Evolutionary conservation across 441 rosid species (phyloP), one percentile per base, ranked within the genome.

Genomic region (Jatropha podagrica): DNA sequence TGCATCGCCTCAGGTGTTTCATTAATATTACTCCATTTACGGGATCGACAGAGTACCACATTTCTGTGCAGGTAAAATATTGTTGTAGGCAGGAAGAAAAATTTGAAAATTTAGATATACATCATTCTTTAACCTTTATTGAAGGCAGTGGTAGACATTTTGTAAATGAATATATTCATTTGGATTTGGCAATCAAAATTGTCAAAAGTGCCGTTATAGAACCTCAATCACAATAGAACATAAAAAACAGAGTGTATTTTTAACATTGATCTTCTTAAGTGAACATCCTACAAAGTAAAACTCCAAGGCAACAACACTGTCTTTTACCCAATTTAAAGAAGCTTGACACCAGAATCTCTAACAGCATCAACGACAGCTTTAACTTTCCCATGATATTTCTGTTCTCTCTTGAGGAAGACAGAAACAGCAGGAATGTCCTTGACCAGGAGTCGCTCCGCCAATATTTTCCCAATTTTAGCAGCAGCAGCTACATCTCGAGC

Each of bases 1-100:
- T 79, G 97, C 99, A 32, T 87, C 96, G 72, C 90, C 97, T 71
- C 99, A 91, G 76, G 99, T 96, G 79, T 96, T 96, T 77, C 91
- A 92, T 80, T 96, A 88, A 49, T 48, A 51, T 58, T n/a, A 10
- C 62, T 58, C 23, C 23, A 55, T 7, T 18, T 55, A 0, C 9
- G 26, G 23, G 46, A 42, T 32, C 32, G 4, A 42, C 0, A 42
- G 46, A 42, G 46, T 42, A 42, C 9, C 46, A 42, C 9, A 42
- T 52, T 23, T 49, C n/a, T 76, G 56, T 69, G 46, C 44, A 65
- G 27, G 52, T 8, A 54, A 11, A 55, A 26, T 38, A 6, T 69
- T 69, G 61, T 7, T 54, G 8, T 20, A 51, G 32, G 46, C 6
- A 37, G 26, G n/a, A 48, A 32, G 2, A 26, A 49, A 15, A 26